phyloP scores from a whole-genome alignment of 371 early-diverging fungal genomes.

The Coemansia sp. region DNA sequence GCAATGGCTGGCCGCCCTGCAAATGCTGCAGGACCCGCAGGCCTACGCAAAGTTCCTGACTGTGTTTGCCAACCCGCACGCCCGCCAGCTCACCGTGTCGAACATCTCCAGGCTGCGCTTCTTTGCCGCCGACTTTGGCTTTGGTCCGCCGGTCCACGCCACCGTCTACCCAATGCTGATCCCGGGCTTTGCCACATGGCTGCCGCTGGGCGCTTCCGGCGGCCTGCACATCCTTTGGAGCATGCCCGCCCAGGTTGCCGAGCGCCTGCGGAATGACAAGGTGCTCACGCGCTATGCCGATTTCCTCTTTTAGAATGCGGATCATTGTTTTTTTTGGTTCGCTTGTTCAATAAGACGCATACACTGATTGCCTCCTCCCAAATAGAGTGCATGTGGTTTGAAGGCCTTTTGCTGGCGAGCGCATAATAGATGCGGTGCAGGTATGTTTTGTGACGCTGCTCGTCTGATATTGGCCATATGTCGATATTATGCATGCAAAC shows the following conservation, averaged over 20 bases:
- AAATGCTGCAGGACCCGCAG: constrained; percentile 14
- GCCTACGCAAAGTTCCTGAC: constrained; percentile 31
- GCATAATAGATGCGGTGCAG: too few species aligned
- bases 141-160: constrained; percentile 23
- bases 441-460: too few species aligned
- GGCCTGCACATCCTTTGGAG: constrained; percentile 42
- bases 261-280: constrained; percentile 8
- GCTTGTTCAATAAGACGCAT: not conserved
- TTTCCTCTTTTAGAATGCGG: constrained; percentile 13
- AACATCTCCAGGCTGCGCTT: constrained; percentile 29
- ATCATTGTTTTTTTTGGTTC: not conserved
- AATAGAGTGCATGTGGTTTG: too few species aligned
- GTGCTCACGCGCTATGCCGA: constrained; percentile 29
- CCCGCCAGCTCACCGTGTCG: constrained; percentile 32
- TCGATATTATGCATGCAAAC: constrained; percentile 2
- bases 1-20: constrained; percentile 24
- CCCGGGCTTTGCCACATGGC: constrained; percentile 35
- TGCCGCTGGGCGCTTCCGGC: constrained; percentile 23
- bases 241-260: constrained; percentile 12
- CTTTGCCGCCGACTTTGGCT: constrained; percentile 33
- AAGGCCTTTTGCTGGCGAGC: too few species aligned
- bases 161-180: constrained; percentile 36
- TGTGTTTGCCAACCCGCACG: constrained; percentile 26
- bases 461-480: not conserved
- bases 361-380: too few species aligned